Evolutionary conservation across 2,329 filamentous ascomycete genomes (phyloP).

Genomic region (Tolypocladium album): DNA sequence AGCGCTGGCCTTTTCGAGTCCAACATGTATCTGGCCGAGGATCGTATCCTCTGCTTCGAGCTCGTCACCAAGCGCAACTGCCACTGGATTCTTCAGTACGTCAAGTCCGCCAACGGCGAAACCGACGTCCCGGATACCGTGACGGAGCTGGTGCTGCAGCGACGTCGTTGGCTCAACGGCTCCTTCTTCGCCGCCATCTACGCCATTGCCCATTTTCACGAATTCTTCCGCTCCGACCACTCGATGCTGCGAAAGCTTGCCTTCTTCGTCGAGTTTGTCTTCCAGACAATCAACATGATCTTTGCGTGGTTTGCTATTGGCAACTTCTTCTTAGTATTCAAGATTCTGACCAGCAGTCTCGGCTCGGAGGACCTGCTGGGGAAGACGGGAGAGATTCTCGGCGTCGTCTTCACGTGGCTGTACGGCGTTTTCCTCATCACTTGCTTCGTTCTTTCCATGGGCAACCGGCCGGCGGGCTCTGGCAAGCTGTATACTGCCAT

Average conservation of each 20-base stretch:
- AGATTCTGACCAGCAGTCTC: slow-evolving; percentile 84
- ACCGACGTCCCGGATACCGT: slow-evolving; percentile 94
- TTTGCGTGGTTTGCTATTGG: slow-evolving; percentile 98
- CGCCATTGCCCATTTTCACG: slow-evolving; percentile 86
- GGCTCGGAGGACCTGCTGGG: slow-evolving; percentile 60
- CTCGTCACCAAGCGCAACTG: slow-evolving; percentile 95
- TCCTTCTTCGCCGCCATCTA: slow-evolving; percentile 98
- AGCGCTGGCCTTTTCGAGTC: slow-evolving; percentile 95
- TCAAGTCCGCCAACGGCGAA: slow-evolving; percentile 94
- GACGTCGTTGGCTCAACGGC: slow-evolving; percentile 94
- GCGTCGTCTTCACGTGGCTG: slow-evolving; percentile 90
- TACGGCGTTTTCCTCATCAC: slow-evolving; percentile 87
- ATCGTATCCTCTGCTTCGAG: slow-evolving; percentile 98
- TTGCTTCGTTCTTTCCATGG: slow-evolving; percentile 89
- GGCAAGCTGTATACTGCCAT: slow-evolving; percentile 92
- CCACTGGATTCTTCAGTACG: slow-evolving; percentile 94
- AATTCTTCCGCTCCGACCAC: slow-evolving; percentile 91
- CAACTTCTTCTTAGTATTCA: slow-evolving; percentile 99
- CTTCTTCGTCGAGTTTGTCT: slow-evolving; percentile 86
- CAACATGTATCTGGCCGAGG: slow-evolving; percentile 98
- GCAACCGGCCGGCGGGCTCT: slow-evolving; percentile 88
- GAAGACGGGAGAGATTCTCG: slow-evolving; percentile 65
- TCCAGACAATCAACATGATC: slow-evolving; percentile 93
- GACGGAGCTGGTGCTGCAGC: slow-evolving; percentile 89
- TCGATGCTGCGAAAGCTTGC: slow-evolving; percentile 77